A percentile compares a stretch with the other conserved stretches of the same genome.
phyloP scores from a whole-genome alignment of 2,329 filamentous ascomycete species.

The Cladobotryum protrusum region DNA sequence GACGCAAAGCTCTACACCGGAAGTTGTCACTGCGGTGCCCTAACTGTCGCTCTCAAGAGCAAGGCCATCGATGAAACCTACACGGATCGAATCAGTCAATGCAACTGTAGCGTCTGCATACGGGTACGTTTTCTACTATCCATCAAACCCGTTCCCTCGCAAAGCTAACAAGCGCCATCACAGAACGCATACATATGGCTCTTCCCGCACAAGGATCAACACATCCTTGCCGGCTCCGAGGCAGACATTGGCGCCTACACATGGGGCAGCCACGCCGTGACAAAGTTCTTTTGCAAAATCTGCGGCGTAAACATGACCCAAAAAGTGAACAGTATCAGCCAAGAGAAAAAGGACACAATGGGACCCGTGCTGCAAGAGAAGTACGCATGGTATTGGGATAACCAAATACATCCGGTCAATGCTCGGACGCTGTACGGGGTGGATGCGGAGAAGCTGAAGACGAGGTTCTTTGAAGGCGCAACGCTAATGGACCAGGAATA shows the following conservation, averaged over 20 bases:
- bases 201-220: conserved; percentile 34
- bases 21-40: conserved; percentile 47
- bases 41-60: conserved; percentile 37
- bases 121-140: conserved; percentile 25
- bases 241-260: conserved; percentile 34
- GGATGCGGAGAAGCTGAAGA: too few species aligned
- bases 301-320: conserved; percentile 32
- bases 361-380: too few species aligned
- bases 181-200: conserved; percentile 23
- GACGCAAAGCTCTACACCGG: conserved; percentile 39
- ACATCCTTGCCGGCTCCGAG: conserved; percentile 31
- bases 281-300: conserved; percentile 29
- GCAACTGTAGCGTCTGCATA: conserved; percentile 46
- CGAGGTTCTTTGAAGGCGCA: too few species aligned
- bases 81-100: conserved; percentile 29
- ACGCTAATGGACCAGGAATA: too few species aligned
- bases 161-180: neutral
- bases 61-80: conserved; percentile 35
- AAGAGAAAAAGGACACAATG: neutral
- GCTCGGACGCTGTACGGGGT: too few species aligned
- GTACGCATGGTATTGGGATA: too few species aligned
- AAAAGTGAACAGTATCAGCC: conserved; percentile 8
- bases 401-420: too few species aligned
- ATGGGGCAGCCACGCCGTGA: conserved; percentile 22
- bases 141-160: too few species aligned